Conservation (phyloP, 441 rosid genomes). For the Adansonia grandidieri region DNA sequence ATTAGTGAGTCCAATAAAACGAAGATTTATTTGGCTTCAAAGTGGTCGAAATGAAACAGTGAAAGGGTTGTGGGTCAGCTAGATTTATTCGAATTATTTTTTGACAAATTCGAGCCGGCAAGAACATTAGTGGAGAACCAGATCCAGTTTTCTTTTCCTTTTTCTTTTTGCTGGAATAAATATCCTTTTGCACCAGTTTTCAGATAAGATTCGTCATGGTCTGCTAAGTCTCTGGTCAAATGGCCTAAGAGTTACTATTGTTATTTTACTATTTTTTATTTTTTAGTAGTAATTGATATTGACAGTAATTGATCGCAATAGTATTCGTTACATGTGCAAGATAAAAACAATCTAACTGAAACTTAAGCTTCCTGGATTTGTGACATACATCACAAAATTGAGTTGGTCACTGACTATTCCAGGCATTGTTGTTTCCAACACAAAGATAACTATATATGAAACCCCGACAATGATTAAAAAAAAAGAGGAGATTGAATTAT, state of each 20-base stretch:
- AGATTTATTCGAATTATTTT: not conserved
- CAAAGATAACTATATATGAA: not conserved
- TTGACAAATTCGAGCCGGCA: not conserved
- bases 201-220: constrained; percentile 1
- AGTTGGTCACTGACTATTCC: not conserved
- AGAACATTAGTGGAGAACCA: constrained; percentile 19
- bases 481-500: not conserved
- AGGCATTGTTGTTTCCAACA: not conserved
- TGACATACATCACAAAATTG: not conserved
- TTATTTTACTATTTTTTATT: too few relatives aligned
- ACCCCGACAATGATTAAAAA: not conserved
- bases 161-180: not conserved
- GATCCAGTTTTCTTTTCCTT: not conserved
- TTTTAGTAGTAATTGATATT: too few relatives aligned
- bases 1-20: too few relatives aligned
- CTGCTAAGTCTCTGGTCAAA: too few relatives aligned
- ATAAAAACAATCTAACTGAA: too few relatives aligned
- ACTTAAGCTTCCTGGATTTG: not conserved
- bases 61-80: not conserved
- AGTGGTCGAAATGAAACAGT: not conserved
- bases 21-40: too few relatives aligned
- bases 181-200: not conserved
- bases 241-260: too few relatives aligned
- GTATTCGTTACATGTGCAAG: too few relatives aligned
- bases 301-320: not conserved